These are phyloP conservation scores for Arctium lappa DNA, from an alignment of 129 eudicot genomes.

Conservation along the genomic window DNA sequence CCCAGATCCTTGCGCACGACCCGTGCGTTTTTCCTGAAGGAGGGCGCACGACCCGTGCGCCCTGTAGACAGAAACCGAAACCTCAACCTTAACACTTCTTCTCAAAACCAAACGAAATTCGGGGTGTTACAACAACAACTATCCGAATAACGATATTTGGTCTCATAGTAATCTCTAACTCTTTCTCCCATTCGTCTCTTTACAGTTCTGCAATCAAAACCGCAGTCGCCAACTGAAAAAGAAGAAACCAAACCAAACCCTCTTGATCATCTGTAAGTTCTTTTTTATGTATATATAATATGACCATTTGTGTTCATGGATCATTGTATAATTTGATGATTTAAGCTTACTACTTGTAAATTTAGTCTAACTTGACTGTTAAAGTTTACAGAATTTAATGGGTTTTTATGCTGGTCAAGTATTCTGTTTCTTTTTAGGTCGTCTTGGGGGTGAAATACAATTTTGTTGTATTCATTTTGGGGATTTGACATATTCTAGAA, in stretches of 20 bases:
- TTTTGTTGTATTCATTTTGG: background rate
- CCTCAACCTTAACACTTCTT: no score
- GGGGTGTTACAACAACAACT: slow-evolving; percentile 23
- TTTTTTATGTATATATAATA: background rate
- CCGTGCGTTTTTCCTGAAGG: no score
- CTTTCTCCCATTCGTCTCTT: background rate
- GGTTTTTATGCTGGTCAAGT: slow-evolving; percentile 3
- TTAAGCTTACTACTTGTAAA: background rate
- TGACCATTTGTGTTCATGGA: background rate
- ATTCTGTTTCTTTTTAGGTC: background rate
- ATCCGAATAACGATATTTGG: slow-evolving; percentile 14
- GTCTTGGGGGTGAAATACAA: background rate
- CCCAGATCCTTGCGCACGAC: no score
- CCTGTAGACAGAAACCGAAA: no score
- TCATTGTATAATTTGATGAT: slow-evolving; percentile 1
- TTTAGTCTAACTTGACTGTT: background rate
- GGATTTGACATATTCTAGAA: background rate
- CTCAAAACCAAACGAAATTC: no score
- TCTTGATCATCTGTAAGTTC: slow-evolving; percentile 25
- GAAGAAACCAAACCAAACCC: slow-evolving; percentile 2
- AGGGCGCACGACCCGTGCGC: no score
- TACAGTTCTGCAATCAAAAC: background rate
- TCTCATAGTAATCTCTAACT: background rate
- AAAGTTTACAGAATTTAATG: background rate
- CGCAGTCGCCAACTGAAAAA: background rate